These are phyloP conservation scores for Beauveria brongniartii DNA, from an alignment of 2,329 filamentous ascomycete genomes.

Conservation along the genomic window DNA sequence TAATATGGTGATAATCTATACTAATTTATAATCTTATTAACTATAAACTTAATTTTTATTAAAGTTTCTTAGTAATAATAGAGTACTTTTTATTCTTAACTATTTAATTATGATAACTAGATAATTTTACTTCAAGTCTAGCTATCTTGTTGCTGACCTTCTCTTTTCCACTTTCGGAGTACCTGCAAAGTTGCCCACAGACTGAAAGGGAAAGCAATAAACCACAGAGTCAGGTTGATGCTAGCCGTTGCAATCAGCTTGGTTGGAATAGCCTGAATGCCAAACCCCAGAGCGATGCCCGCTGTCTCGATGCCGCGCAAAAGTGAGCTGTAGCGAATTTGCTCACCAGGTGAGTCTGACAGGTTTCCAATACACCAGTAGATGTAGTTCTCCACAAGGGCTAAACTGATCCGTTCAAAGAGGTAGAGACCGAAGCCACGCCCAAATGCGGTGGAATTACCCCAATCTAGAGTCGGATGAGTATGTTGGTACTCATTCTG, in stretches of 20 bases:
- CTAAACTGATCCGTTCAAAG: conserved; percentile 29
- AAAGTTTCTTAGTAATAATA: no score
- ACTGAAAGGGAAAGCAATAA: conserved; percentile 33
- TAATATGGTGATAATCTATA: no score
- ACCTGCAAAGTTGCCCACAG: conserved; percentile 35
- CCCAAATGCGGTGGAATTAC: conserved; percentile 27
- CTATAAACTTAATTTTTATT: no score
- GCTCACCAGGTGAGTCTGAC: conserved; percentile 34
- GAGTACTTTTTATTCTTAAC: no score
- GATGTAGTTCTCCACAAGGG: conserved; percentile 36
- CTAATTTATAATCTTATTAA: no score
- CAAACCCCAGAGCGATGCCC: conserved; percentile 33
- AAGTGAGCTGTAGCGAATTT: conserved; percentile 36
- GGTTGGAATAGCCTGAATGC: conserved; percentile 35
- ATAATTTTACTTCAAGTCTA: no score
- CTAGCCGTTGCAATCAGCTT: conserved; percentile 33
- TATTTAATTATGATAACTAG: no score
- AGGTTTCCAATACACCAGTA: conserved; percentile 40
- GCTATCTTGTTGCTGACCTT: background rate
- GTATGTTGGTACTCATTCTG: conserved; percentile 38
- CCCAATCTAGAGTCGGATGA: conserved; percentile 35
- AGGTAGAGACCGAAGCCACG: conserved; percentile 33
- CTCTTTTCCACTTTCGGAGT: conserved; percentile 29
- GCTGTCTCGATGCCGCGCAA: conserved; percentile 34
- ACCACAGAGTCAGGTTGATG: conserved; percentile 34